Percentiles rank a stretch among this genome's conserved stretches.
phyloP scores from a whole-genome alignment of 2,329 filamentous ascomycete genomes.

The Cordyceps javanica region DNA sequence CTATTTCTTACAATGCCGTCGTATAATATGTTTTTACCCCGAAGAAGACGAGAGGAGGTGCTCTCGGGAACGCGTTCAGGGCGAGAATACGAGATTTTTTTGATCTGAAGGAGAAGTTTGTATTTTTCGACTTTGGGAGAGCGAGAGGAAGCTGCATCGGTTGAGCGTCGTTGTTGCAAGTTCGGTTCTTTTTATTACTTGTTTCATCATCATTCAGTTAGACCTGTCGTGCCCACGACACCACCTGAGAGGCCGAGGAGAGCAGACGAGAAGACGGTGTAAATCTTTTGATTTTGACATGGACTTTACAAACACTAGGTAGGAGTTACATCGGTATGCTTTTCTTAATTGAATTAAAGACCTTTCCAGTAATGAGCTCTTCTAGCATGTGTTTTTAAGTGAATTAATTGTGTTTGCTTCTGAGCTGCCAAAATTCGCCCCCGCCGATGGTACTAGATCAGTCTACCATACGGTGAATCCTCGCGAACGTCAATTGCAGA shows the following conservation, averaged over 20 bases:
- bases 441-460: background rate
- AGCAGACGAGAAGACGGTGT: background rate
- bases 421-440: background rate
- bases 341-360: slow-evolving; percentile 14
- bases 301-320: slow-evolving; percentile 13
- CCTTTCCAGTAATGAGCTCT: background rate
- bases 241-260: background rate
- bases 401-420: background rate
- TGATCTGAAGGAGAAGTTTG: background rate
- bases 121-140: background rate
- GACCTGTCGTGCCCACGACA: background rate
- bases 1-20: slow-evolving; percentile 9
- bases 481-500: background rate
- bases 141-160: background rate
- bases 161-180: slow-evolving; percentile 4
- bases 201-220: slow-evolving; percentile 8
- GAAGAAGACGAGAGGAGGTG: background rate
- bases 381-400: background rate
- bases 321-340: slow-evolving; percentile 16
- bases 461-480: background rate
- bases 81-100: background rate
- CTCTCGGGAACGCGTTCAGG: background rate
- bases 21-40: slow-evolving; percentile 12
- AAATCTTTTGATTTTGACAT: slow-evolving; percentile 9
- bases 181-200: background rate